These are phyloP conservation scores for Ceratocystis papillata DNA, from an alignment of 2,329 filamentous ascomycete species.

Conservation along the genomic window DNA sequence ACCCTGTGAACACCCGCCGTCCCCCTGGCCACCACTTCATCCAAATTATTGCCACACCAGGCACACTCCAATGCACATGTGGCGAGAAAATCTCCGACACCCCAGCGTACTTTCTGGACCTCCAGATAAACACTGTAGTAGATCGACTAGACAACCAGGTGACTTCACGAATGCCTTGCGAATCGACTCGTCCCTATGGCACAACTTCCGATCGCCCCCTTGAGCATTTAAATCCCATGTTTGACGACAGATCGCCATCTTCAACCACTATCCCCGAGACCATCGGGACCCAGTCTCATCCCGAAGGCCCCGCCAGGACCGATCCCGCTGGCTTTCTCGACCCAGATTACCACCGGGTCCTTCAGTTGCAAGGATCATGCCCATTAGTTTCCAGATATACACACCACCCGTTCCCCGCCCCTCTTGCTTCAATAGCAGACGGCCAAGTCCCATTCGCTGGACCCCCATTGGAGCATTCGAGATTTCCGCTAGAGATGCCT, in stretches of 20 bases:
- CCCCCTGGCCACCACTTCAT: neutral
- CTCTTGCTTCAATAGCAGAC: neutral
- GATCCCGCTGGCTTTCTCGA: neutral
- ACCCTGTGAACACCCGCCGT: neutral
- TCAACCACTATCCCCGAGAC: neutral
- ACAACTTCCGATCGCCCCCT: neutral
- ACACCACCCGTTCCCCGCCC: neutral
- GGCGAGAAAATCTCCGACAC: neutral
- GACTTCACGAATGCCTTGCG: neutral
- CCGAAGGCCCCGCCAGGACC: neutral
- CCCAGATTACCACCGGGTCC: neutral
- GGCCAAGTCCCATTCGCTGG: neutral
- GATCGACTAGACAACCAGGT: neutral
- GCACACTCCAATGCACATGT: neutral
- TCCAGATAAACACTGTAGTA: neutral
- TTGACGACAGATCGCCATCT: too few species aligned
- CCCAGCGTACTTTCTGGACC: neutral
- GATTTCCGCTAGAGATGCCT: neutral
- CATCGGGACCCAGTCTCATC: neutral
- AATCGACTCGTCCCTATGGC: neutral
- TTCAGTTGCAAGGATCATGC: neutral
- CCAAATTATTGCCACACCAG: neutral
- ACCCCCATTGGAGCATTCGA: neutral
- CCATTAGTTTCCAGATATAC: neutral
- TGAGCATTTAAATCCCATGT: neutral